A percentile compares a stretch with the other conserved stretches of the same genome.
Conservation (phyloP, 495 filamentous ascomycete genomes). For the Evernia prunastri region DNA sequence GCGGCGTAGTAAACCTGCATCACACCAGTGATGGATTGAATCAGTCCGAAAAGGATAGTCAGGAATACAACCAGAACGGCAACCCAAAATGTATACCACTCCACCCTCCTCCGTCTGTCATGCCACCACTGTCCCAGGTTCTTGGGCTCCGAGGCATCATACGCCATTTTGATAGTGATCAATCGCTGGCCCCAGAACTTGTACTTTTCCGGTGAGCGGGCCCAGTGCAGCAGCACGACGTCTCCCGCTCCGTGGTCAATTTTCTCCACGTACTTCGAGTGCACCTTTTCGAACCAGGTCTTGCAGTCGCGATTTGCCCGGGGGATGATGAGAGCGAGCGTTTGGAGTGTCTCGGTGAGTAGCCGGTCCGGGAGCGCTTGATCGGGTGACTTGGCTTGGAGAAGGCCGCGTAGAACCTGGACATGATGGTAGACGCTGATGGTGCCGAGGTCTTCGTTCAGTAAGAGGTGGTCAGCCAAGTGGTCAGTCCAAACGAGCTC, state of each 20-base stretch:
- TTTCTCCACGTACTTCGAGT: background rate
- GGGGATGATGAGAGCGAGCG: slow-evolving; percentile 42
- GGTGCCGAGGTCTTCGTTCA: slow-evolving; percentile 36
- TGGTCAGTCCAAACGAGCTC: slow-evolving; percentile 40
- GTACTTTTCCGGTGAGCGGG: slow-evolving; percentile 39
- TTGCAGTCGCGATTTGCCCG: slow-evolving; percentile 25
- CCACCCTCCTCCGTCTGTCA: slow-evolving; percentile 42
- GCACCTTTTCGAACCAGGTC: slow-evolving; percentile 29
- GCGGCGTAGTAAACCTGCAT: slow-evolving; percentile 11
- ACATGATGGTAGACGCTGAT: slow-evolving; percentile 42
- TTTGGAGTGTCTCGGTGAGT: slow-evolving; percentile 37
- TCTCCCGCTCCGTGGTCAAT: slow-evolving; percentile 28
- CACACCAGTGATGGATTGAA: slow-evolving; percentile 32
- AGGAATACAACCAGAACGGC: slow-evolving; percentile 40
- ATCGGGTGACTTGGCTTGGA: background rate
- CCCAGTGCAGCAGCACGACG: slow-evolving; percentile 24
- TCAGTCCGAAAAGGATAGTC: slow-evolving; percentile 44
- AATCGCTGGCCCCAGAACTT: slow-evolving; percentile 45
- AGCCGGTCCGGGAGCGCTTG: slow-evolving; percentile 23
- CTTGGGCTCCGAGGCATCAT: slow-evolving; percentile 42
- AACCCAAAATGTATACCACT: slow-evolving; percentile 52
- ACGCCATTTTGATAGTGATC: slow-evolving; percentile 44
- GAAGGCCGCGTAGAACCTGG: background rate
- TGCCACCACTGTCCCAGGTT: slow-evolving; percentile 45
- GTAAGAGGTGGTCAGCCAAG: slow-evolving; percentile 39